Evolutionary conservation across 768 basidiomycete species (phyloP), one percentile per base, ranked within the genome.

Genomic region (Agaricus blazei): DNA sequence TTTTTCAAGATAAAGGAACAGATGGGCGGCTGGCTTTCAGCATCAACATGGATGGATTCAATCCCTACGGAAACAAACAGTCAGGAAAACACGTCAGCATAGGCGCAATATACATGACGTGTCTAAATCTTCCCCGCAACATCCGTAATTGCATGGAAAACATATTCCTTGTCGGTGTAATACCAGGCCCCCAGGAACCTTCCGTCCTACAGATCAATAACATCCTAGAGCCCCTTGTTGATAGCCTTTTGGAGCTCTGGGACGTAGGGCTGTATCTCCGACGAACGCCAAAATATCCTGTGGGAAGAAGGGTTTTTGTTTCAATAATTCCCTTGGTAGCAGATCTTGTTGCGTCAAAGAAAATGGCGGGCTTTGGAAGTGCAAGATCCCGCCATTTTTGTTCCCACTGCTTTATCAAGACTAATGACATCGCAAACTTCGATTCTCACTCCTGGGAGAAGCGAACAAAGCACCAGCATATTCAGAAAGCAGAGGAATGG

Each of bases 171-270:
- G 62, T 59, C 2, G 72, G 67, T 0, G 64, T 14, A 9, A 48
- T 59, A 4, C 58, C 58, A 0, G 58, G 58, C 8, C 58, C 58
- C 1, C 24, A 46, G 8, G 59, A 67, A 28, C 72, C 75, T 1
- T 60, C 59, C 1, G 48, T 63, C 0, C n/a, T 63, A 0, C 59
- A 72, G 36, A 63, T 75, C 6, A 74, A 75, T 40, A 66, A 72
- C 37, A 46, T 70, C 15, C 59, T 77, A 3, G 8, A 34, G 0
- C 71, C 69, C 1, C 63, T 76, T 8, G 64, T 77, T 9, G 64
- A 71, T 41, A 66, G 71, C 24, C 59, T 76, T 1, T 44, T 69
- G 0, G 12, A 43, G 0, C 55, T 69, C 3, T 77, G 70, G 68
- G 1, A 56, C 9, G 12, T 51, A 2, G 71, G 73, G 2, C 31